Conservation (phyloP, 73 alveolate species). For the Paramecium primaurelia region DNA sequence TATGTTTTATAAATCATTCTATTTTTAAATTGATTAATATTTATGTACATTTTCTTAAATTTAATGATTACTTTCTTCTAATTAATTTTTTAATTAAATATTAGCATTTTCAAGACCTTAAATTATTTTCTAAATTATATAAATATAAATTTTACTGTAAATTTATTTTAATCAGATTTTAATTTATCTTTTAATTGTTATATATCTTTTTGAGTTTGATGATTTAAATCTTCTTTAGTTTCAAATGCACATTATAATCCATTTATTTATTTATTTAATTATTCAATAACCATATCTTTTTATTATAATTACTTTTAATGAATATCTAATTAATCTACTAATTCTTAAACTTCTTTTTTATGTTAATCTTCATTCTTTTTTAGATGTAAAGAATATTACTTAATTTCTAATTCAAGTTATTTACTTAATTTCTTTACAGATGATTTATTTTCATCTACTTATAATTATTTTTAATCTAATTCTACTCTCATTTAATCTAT, state of each 20-base stretch:
- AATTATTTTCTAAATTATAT: neutral
- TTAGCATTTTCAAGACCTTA: neutral
- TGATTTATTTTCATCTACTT: neutral
- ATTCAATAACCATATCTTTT: neutral
- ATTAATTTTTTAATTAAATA: neutral
- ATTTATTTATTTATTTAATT: neutral
- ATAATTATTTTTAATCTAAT: neutral
- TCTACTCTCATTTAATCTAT: neutral
- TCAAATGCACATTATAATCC: neutral
- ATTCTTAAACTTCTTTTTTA: neutral
- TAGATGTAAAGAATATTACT: neutral
- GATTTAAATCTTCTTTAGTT: neutral
- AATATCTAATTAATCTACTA: neutral
- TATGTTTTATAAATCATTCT: neutral
- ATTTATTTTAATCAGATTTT: constrained; percentile 3
- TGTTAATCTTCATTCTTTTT: neutral
- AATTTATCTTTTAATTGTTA: neutral
- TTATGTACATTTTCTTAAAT: neutral
- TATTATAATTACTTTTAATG: neutral
- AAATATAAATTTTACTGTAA: neutral
- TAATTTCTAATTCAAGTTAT: neutral
- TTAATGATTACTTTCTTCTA: neutral
- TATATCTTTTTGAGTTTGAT: neutral
- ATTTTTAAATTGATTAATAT: neutral
- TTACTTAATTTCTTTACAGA: neutral